Percentiles rank a stretch among this genome's conserved stretches.
phyloP scores from a whole-genome alignment of 441 rosid species.

The Gossypium davidsonii region DNA sequence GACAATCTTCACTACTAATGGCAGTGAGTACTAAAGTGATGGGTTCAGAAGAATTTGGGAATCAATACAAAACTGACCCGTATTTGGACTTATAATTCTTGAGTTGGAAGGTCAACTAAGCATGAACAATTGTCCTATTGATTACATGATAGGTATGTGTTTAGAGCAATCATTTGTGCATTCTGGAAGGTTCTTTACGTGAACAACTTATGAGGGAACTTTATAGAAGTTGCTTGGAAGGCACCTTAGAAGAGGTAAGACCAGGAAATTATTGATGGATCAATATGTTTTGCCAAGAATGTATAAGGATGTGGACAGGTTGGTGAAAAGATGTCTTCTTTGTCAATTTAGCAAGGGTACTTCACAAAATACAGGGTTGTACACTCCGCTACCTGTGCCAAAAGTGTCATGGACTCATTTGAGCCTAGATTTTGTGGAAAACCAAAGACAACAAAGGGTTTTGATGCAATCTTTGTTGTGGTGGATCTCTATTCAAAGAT shows the following conservation, averaged over 20 bases:
- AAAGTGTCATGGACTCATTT: background rate
- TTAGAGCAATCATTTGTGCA: background rate
- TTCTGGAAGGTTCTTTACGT: background rate
- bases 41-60: background rate
- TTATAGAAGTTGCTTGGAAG: background rate
- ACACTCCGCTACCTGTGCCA: background rate
- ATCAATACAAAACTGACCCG: background rate
- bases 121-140: background rate
- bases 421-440: background rate
- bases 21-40: background rate
- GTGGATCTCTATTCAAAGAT: background rate
- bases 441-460: background rate
- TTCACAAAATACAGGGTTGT: background rate
- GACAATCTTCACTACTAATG: background rate
- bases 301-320: background rate
- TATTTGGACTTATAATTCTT: background rate
- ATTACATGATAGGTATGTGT: background rate
- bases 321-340: background rate
- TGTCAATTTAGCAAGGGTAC: background rate
- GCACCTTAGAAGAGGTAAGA: background rate
- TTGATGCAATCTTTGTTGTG: background rate
- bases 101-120: background rate
- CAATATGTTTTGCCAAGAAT: background rate
- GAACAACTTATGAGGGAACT: background rate
- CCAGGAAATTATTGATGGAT: background rate